A percentile compares a stretch with the other conserved stretches of the same genome.
phyloP scores from a whole-genome alignment of 2,329 filamentous ascomycete genomes.

The Rutstroemia sp. region DNA sequence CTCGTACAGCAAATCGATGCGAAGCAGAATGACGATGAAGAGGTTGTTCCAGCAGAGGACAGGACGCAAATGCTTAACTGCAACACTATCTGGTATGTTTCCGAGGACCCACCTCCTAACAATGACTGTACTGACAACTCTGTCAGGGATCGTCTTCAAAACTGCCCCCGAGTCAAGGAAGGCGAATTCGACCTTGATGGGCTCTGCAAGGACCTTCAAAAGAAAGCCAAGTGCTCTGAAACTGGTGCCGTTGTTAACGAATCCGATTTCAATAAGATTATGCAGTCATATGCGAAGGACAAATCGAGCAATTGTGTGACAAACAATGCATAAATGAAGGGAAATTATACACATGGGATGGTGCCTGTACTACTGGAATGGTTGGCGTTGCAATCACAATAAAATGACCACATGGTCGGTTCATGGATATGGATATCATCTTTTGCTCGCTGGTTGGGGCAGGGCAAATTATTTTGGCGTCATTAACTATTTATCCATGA shows the following conservation, averaged over 20 bases:
- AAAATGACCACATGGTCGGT: neutral
- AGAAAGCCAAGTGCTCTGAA: conserved; percentile 93
- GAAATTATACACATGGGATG: neutral
- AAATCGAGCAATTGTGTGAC: neutral
- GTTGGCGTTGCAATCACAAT: neutral
- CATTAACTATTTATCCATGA: too few relatives aligned
- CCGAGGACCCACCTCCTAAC: neutral
- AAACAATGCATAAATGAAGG: neutral
- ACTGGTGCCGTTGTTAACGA: conserved; percentile 84
- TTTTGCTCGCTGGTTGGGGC: neutral
- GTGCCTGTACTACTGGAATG: neutral
- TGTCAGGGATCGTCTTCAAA: conserved; percentile 79
- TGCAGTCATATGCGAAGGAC: conserved; percentile 48
- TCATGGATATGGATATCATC: neutral
- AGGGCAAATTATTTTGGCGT: neutral
- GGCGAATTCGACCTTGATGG: conserved; percentile 92
- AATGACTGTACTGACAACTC: neutral
- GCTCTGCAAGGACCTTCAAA: conserved; percentile 84
- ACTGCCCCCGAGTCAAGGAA: conserved; percentile 77
- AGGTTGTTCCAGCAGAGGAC: conserved; percentile 53
- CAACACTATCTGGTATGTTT: conserved; percentile 83
- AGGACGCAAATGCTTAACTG: conserved; percentile 66
- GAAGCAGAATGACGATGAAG: conserved; percentile 64
- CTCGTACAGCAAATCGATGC: conserved; percentile 74
- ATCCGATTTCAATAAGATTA: conserved; percentile 76